Percentiles rank a stretch among this genome's conserved stretches.
Conservation (phyloP, 1,284 basidiomycete species). For the Athelia psychrophila region DNA sequence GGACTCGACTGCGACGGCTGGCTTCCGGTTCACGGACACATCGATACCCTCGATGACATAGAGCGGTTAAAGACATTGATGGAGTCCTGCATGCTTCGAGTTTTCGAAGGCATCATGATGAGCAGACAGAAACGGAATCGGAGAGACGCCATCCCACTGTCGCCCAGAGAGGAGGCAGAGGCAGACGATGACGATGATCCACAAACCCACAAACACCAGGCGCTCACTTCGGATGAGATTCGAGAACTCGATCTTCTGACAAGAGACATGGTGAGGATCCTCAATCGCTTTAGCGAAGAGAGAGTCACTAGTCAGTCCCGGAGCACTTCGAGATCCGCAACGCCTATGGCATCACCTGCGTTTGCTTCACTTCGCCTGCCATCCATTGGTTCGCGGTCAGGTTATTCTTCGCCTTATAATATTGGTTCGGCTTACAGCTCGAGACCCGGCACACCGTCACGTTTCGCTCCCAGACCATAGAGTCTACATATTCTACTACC, state of each 20-base stretch:
- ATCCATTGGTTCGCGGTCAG: constrained; percentile 38
- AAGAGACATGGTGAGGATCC: constrained; percentile 67
- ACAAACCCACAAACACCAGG: constrained; percentile 35
- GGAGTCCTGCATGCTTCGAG: constrained; percentile 85
- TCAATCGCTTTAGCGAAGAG: constrained; percentile 66
- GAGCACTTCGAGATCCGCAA: constrained; percentile 60
- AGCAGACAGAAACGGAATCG: constrained; percentile 31
- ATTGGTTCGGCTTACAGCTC: constrained; percentile 49
- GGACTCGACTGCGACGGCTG: constrained; percentile 89
- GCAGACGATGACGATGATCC: constrained; percentile 53
- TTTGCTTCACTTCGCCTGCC: constrained; percentile 32
- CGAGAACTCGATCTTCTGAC: constrained; percentile 76
- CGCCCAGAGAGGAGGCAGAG: constrained; percentile 54
- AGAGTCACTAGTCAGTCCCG: constrained; percentile 52
- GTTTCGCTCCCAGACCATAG: constrained; percentile 23
- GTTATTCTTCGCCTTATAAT: constrained; percentile 52
- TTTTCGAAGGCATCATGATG: constrained; percentile 85
- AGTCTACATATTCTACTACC: not conserved
- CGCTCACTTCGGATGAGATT: constrained; percentile 64
- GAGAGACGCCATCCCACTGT: constrained; percentile 31
- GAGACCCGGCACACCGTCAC: constrained; percentile 65
- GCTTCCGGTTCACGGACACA: constrained; percentile 82
- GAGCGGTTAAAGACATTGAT: constrained; percentile 82
- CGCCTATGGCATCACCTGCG: constrained; percentile 51
- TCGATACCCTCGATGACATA: constrained; percentile 80